Evolutionary conservation across 2,329 filamentous ascomycete species (phyloP).

Genomic region (Fusarium virguliforme): DNA sequence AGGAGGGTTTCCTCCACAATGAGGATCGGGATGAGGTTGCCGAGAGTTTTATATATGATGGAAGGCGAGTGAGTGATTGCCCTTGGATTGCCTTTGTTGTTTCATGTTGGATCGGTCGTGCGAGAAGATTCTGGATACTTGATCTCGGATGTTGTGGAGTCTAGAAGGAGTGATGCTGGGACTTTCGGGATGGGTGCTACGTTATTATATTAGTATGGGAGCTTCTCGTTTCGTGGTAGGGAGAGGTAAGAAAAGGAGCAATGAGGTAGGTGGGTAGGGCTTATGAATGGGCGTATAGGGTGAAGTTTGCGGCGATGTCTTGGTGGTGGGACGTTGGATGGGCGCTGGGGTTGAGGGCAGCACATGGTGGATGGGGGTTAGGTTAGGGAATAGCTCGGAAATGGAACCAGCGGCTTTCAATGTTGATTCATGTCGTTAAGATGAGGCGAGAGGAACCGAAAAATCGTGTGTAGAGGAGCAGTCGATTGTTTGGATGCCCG

Average conservation of each 20-base stretch:
- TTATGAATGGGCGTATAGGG: background rate
- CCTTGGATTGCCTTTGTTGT: background rate
- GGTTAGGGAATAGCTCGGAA: background rate
- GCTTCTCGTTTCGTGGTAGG: background rate
- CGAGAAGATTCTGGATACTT: background rate
- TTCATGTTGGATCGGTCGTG: background rate
- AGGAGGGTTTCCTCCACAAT: constrained; percentile 44
- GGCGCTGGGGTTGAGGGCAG: background rate
- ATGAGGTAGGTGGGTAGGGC: background rate
- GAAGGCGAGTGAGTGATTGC: background rate
- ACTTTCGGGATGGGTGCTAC: background rate
- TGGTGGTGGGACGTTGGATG: background rate
- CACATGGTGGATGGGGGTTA: background rate
- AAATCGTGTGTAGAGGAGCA: background rate
- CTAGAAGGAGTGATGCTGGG: background rate
- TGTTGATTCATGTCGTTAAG: background rate
- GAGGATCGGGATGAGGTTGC: background rate
- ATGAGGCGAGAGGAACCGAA: background rate
- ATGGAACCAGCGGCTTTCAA: background rate
- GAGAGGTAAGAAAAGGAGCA: background rate
- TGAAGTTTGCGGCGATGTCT: background rate
- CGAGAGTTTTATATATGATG: background rate
- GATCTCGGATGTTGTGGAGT: background rate
- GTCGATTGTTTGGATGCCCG: background rate
- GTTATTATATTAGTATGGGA: background rate